Conservation (phyloP, 495 filamentous ascomycete genomes). For the Podospora tetraspora region DNA sequence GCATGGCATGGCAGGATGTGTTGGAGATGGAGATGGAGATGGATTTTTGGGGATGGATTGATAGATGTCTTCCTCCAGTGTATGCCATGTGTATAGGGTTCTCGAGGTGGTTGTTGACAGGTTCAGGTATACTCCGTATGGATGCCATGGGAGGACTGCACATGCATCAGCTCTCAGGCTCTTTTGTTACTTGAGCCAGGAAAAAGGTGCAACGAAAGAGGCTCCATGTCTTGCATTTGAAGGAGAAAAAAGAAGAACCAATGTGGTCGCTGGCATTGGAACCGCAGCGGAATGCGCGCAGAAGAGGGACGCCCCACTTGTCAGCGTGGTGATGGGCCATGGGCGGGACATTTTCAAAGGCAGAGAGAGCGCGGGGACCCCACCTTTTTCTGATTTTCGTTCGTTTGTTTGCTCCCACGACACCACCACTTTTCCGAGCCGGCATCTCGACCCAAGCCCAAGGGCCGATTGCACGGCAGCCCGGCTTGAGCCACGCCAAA, state of each 20-base stretch:
- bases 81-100: no score
- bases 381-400: background rate
- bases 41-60: background rate
- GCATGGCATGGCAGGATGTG: background rate
- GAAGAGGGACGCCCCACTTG: background rate
- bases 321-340: background rate
- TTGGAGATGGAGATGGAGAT: background rate
- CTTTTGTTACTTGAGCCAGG: no score
- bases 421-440: background rate
- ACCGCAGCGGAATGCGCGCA: background rate
- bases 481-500: background rate
- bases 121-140: background rate
- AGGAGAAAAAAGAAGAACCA: background rate
- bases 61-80: background rate
- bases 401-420: background rate
- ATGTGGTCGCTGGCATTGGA: background rate
- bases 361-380: background rate
- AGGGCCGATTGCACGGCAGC: background rate
- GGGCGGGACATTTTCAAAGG: background rate
- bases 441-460: background rate
- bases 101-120: background rate
- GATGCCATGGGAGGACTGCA: background rate
- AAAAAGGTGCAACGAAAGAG: background rate
- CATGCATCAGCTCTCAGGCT: background rate
- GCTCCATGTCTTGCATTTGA: background rate